Evolutionary conservation across 352 stramenopile genomes (phyloP).

Genomic region (Globisporangium lucens): DNA sequence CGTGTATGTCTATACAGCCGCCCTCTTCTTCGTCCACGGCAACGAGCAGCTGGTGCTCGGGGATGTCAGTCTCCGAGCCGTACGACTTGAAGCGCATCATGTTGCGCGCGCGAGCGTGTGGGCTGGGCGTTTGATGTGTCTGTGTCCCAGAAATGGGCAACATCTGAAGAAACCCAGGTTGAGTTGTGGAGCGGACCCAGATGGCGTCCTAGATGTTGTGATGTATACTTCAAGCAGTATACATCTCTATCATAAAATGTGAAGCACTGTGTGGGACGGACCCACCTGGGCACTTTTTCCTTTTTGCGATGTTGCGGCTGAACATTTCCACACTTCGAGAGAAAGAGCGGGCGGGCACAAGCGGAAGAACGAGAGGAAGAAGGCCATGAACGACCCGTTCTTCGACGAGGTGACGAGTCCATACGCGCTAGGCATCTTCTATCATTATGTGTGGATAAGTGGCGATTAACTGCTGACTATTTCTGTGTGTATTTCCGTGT

Average conservation of each 20-base stretch:
- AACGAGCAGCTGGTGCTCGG: slow-evolving; percentile 3
- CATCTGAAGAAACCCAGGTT: not conserved
- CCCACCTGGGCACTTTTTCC: not conserved
- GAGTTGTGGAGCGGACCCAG: not conserved
- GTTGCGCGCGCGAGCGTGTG: not conserved
- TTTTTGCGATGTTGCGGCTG: not conserved
- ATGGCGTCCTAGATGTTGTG: not conserved
- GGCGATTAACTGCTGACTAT: not conserved
- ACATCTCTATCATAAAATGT: not conserved
- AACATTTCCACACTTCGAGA: slow-evolving; percentile 15
- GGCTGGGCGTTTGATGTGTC: not conserved
- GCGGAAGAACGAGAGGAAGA: not conserved
- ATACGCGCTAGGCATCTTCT: not conserved
- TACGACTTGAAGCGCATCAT: slow-evolving; percentile 9
- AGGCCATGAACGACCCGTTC: slow-evolving; percentile 41
- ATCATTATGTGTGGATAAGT: not conserved
- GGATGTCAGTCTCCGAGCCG: slow-evolving; percentile 8
- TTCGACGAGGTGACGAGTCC: slow-evolving; percentile 34
- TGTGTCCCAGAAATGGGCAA: not conserved
- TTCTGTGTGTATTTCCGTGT: not conserved
- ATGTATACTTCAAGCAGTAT: not conserved
- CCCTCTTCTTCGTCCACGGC: not conserved
- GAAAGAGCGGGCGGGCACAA: not conserved
- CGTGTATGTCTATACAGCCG: not conserved
- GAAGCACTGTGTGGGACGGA: not conserved